Evolutionary conservation across 192 early-diverging fungal species (phyloP).

Genomic region (Chytriomyces hyalinus): DNA sequence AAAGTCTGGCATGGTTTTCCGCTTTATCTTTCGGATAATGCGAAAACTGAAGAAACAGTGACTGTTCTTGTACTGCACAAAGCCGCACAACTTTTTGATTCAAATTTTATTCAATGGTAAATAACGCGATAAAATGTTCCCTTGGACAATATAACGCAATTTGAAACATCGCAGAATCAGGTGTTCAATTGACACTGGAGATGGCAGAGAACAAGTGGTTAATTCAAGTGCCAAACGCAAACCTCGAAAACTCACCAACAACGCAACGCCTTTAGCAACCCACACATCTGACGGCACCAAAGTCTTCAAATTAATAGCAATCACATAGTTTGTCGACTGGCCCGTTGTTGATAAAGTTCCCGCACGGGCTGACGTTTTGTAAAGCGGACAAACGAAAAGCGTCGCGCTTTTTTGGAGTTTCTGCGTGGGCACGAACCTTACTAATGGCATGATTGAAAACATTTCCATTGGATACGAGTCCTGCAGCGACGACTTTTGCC

Average conservation of each 20-base stretch:
- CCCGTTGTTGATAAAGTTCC: slow-evolving; percentile 70
- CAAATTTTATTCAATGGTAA: too few species aligned
- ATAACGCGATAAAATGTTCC: too few species aligned
- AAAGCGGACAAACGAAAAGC: slow-evolving; percentile 62
- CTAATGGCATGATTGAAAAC: slow-evolving; percentile 67
- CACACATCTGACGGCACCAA: slow-evolving; percentile 58
- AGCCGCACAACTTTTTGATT: too few species aligned
- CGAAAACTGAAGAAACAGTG: too few species aligned
- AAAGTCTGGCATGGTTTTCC: too few species aligned
- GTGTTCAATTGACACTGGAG: too few species aligned
- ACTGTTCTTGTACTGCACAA: too few species aligned
- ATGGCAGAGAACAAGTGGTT: too few species aligned
- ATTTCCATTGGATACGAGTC: slow-evolving; percentile 73
- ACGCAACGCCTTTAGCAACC: slow-evolving; percentile 65
- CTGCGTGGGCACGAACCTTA: slow-evolving; percentile 63
- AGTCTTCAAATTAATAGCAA: slow-evolving; percentile 55
- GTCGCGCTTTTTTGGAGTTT: slow-evolving; percentile 33
- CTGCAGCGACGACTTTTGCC: slow-evolving; percentile 54
- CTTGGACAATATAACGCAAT: too few species aligned
- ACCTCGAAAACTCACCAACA: slow-evolving; percentile 26
- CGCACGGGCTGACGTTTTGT: slow-evolving; percentile 67
- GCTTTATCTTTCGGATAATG: too few species aligned
- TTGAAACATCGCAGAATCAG: too few species aligned
- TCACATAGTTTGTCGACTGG: slow-evolving; percentile 69
- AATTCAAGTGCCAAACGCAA: too few species aligned